Evolutionary conservation across 2,329 filamentous ascomycete species (phyloP).

Genomic region (Trichoderma oligosporum): DNA sequence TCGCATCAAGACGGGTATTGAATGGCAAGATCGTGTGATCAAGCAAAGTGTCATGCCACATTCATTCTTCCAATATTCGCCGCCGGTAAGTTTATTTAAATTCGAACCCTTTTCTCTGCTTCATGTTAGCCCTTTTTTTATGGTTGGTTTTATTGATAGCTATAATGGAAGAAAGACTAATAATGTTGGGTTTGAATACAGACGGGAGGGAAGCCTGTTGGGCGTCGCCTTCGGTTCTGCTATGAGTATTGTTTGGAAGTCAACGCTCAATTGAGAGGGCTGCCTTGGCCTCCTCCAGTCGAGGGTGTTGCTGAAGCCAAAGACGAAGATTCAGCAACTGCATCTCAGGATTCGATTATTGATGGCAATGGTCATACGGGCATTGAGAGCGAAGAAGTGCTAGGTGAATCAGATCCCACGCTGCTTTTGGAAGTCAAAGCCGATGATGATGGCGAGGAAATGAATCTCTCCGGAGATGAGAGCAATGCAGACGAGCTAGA

Average conservation of each 20-base stretch:
- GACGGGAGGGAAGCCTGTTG: constrained; percentile 39
- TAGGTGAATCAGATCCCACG: neutral
- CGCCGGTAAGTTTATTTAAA: constrained; percentile 37
- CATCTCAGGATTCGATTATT: neutral
- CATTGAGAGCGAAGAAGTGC: neutral
- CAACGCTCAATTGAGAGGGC: constrained; percentile 32
- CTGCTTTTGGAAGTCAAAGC: neutral
- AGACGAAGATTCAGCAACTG: neutral
- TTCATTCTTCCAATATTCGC: constrained; percentile 42
- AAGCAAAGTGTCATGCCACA: constrained; percentile 31
- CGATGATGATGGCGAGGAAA: neutral
- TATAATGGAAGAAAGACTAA: neutral
- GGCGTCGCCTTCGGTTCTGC: constrained; percentile 32
- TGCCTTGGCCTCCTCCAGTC: constrained; percentile 28
- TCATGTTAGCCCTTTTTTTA: no score
- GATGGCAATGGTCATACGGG: neutral
- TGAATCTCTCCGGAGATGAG: neutral
- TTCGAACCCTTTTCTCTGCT: neutral
- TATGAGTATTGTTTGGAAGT: constrained; percentile 34
- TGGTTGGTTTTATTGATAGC: no score
- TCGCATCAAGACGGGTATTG: constrained; percentile 50
- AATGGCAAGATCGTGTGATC: constrained; percentile 55
- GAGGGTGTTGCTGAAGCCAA: constrained; percentile 4
- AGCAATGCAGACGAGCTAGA: neutral
- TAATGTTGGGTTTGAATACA: constrained; percentile 20